Base-by-base conservation (phyloP, 2,329 filamentous ascomycete genomes). In the Alternaria solani region DNA sequence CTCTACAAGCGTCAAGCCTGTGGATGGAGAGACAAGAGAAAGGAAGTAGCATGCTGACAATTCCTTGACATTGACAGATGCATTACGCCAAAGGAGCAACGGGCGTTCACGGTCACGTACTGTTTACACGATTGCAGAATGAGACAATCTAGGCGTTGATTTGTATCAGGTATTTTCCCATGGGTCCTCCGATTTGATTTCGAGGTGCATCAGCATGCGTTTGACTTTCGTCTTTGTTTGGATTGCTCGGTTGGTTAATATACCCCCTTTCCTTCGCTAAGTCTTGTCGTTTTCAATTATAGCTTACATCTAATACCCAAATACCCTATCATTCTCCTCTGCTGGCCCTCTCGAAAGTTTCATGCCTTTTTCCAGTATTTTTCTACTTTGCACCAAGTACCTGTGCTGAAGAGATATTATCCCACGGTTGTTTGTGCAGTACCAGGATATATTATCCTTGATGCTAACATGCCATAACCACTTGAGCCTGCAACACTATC, bases 1-100 rank as follows among this genome's bases (percentile, higher is more conserved):
- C 39, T 72, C 66, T 32, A 71, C 72, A 11, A 71, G 62, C 23
- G 54, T 69, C 32, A 68, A 65, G 51, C 57, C 64, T 12, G 59
- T 61, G 2, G 64, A 66, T 26, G 67, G 67, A 20, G 67, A 67
- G 4, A 63, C 56, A 7, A 61, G 63, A 36, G 65, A 71, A 63
- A 62, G 67, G 38, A 69, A 67, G 55, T 70, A 64, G 52, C 20
- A 20, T 39, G 25, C 46, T 58, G 42, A 58, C 36, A 28, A 14
- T 28, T 30, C 1, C 5, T 53, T 58, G n/a, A 2, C 6, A 32
- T 23, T 46, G 14, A 18, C 38, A 36, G 26, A 51, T 58, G 36
- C 42, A 49, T 16, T 28, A 46, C 44, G 30, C 26, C 18, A 16
- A 53, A 36, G 28, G 52, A 52, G 18, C 30, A 26, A 51, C 11